phyloP scores from a whole-genome alignment of 1,139 yeast species.

The Hansenula anomala region DNA sequence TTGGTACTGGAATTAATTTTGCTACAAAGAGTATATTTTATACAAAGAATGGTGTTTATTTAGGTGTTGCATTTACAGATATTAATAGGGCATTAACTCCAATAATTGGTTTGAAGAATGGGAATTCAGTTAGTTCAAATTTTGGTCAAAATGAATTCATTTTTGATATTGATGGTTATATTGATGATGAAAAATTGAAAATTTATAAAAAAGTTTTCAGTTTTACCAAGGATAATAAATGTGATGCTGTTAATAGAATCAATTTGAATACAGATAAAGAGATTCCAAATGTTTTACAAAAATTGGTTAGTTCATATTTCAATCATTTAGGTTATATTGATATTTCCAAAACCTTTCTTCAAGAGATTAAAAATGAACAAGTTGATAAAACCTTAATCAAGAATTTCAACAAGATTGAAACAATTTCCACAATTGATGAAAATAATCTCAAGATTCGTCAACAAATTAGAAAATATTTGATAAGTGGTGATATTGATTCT shows the following conservation, averaged over 20 bases:
- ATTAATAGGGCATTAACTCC: constrained; percentile 39
- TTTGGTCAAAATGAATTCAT: constrained; percentile 66
- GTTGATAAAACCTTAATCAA: constrained; percentile 21
- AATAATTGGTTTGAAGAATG: constrained; percentile 43
- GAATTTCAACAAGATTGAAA: constrained; percentile 16
- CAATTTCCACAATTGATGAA: constrained; percentile 24
- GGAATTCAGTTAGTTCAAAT: constrained; percentile 54
- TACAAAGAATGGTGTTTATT: constrained; percentile 73
- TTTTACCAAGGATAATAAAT: constrained; percentile 9
- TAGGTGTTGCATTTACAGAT: constrained; percentile 49
- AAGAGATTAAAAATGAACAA: constrained; percentile 34
- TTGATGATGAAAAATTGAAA: constrained; percentile 38
- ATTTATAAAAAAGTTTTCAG: constrained; percentile 23
- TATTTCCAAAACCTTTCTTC: constrained; percentile 57
- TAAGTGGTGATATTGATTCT: constrained; percentile 43
- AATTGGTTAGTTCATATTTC: constrained; percentile 63
- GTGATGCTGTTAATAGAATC: constrained; percentile 1
- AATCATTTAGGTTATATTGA: constrained; percentile 70
- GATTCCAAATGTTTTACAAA: constrained; percentile 41
- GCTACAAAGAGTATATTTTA: constrained; percentile 59
- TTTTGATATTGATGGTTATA: constrained; percentile 68
- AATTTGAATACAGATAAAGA: constrained; percentile 27
- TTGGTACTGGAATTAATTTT: constrained; percentile 85
- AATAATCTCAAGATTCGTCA: constrained; percentile 47
- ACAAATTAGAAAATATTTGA: constrained; percentile 40